Conservation (phyloP, 2,329 filamentous ascomycete genomes). For the Nemania abortiva region DNA sequence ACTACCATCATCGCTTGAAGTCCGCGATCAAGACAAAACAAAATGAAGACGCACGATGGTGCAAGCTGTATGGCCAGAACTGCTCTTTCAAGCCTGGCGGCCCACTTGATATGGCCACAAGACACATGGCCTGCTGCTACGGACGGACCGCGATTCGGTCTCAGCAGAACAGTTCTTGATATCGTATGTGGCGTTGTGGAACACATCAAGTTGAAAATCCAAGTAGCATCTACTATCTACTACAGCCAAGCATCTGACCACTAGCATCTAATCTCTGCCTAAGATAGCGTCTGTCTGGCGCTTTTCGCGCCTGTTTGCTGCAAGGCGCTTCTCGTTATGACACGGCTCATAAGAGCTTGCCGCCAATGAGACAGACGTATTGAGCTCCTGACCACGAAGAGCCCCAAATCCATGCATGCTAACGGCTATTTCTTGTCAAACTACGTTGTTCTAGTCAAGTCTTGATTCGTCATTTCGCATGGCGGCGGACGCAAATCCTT, state of each 20-base stretch:
- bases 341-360: slow-evolving; percentile 9
- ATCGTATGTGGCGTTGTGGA: neutral
- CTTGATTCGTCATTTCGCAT: slow-evolving; percentile 9
- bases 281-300: slow-evolving; percentile 23
- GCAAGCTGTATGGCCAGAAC: neutral
- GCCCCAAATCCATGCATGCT: slow-evolving; percentile 11
- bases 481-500: slow-evolving; percentile 18
- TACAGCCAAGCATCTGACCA: neutral
- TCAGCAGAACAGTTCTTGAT: neutral
- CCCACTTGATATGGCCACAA: neutral
- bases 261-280: neutral
- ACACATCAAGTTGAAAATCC: slow-evolving; percentile 1
- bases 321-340: slow-evolving; percentile 36
- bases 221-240: neutral
- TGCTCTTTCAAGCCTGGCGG: neutral
- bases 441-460: slow-evolving; percentile 1
- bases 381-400: slow-evolving; percentile 7
- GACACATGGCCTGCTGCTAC: neutral
- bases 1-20: neutral
- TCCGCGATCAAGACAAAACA: neutral
- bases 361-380: slow-evolving; percentile 27
- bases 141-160: neutral
- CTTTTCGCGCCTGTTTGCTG: slow-evolving; percentile 36
- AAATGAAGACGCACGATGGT: neutral
- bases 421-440: slow-evolving; percentile 28